A percentile compares a stretch with the other conserved stretches of the same genome.
These are phyloP conservation scores for Nannochloropsis oceanica DNA, from an alignment of 108 stramenopile genomes.

Conservation along the genomic window DNA sequence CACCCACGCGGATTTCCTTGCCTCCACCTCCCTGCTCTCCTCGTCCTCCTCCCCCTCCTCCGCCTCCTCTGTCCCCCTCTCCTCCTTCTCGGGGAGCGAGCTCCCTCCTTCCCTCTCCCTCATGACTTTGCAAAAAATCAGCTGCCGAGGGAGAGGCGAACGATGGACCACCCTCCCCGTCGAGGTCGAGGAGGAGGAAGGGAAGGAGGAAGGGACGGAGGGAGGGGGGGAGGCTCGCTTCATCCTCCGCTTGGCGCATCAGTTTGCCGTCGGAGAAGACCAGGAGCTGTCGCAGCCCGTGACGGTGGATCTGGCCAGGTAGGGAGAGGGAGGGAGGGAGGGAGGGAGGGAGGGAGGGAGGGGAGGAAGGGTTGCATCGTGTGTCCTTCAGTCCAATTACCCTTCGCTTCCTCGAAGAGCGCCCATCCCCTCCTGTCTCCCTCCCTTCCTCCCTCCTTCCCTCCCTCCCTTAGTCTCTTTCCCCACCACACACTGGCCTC, in stretches of 20 bases:
- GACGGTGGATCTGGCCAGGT: constrained; percentile 44
- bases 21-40: neutral
- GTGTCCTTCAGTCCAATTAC: no score
- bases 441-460: no score
- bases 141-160: neutral
- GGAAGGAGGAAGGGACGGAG: constrained; percentile 7
- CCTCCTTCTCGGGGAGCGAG: neutral
- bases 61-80: neutral
- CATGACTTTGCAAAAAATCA: constrained; percentile 36
- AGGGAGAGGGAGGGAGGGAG: no score
- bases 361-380: no score
- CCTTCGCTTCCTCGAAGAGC: no score
- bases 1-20: no score
- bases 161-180: no score
- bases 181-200: no score
- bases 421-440: no score
- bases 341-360: no score
- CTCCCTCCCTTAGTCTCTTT: no score
- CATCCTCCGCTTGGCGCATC: constrained; percentile 70
- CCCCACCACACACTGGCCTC: no score
- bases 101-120: constrained; percentile 55
- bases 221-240: constrained; percentile 4
- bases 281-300: constrained; percentile 40
- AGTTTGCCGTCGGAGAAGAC: constrained; percentile 58
- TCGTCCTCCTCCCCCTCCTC: neutral